Evolutionary conservation across 129 eudicot species (phyloP), one percentile per base, ranked within the genome.

Genomic region (Arctium lappa): DNA sequence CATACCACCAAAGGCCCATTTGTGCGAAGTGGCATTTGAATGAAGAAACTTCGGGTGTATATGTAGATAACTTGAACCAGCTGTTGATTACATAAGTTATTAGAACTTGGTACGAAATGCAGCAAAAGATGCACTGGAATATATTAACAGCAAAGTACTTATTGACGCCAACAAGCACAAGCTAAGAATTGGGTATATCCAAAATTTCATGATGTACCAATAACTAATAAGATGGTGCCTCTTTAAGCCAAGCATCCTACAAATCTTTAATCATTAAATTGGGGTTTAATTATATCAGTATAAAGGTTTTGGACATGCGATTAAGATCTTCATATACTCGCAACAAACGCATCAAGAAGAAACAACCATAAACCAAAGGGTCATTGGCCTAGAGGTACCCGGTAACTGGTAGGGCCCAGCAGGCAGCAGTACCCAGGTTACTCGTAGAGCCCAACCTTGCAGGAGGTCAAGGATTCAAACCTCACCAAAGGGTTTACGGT

Each of bases 1-100:
- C 87, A 82, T 90, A 95, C 97, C 99, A 72, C 99, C 99, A 84
- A 95, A 95, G 39, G 92, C 97, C 99, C 99, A 95, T 86, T 91
- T 95, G 87, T 95, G 99, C 44, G 97, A 91, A 77, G 97, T 95
- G 48, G 97, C 97, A 87, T 95, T 95, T 72, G 99, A 91, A 75
- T 95, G 99, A 76, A 95, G 97, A 80, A 95, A 95, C 83, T 86
- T 90, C 15, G 99, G 99, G 82, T 95, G 99, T 74, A 91, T 87
- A 77, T 86, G 95, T 60, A 94, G 88, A 82, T 86, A 80, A 85
- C 82, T 86, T 33, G 89, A 77, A 37, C 91, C 92, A 50, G 74
- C 99, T 95, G 92, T 56, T 75, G 80, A 78, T 27, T 76, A 91
- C 63, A 66, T 13, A 36, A 37, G 42, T 56, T 79, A 70, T 79